These are phyloP conservation scores for Solanum corneliomulleri DNA, from an alignment of 257 asterid genomes.

Conservation along the genomic window DNA sequence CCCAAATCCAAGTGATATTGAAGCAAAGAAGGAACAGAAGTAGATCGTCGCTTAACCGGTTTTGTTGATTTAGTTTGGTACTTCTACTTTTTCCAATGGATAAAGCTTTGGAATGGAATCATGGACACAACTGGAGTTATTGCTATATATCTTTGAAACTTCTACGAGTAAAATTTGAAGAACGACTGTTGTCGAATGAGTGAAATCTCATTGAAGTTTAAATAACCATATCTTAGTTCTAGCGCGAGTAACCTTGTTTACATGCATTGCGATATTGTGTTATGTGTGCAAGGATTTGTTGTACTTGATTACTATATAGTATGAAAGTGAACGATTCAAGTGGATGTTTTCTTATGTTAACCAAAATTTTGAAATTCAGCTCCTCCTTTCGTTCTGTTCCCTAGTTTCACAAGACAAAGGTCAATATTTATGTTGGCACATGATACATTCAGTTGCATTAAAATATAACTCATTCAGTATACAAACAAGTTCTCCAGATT, in stretches of 20 bases:
- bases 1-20: constrained; percentile 22
- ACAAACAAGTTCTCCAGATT: neutral
- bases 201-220: neutral
- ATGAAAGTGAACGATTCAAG: neutral
- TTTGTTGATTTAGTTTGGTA: neutral
- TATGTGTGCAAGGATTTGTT: neutral
- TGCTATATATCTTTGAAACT: no score
- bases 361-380: neutral
- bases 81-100: neutral
- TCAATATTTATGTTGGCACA: neutral
- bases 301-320: no score
- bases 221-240: neutral
- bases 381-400: neutral
- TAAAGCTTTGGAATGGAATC: neutral
- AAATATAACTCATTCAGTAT: neutral
- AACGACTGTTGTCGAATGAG: neutral
- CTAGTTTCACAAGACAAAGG: neutral
- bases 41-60: neutral
- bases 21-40: constrained; percentile 24
- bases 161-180: neutral
- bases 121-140: neutral
- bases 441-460: neutral
- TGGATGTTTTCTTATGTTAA: neutral
- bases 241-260: neutral
- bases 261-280: neutral